Evolutionary conservation across 768 basidiomycete genomes (phyloP).

Genomic region (Lyophyllum decastes): DNA sequence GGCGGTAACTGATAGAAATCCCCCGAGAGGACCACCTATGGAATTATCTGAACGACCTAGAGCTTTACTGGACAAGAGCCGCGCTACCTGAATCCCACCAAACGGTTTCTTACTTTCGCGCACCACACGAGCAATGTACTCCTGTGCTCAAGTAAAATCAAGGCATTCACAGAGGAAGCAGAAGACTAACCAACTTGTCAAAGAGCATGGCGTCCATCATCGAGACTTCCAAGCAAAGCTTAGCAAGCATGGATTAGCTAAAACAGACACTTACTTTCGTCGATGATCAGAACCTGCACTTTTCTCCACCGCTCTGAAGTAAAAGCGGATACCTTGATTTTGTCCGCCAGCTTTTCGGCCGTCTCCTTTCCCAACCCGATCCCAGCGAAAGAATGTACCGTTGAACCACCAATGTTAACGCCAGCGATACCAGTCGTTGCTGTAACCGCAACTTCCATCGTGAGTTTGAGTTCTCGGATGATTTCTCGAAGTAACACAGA

Average conservation of each 20-base stretch:
- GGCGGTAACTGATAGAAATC: constrained; percentile 86
- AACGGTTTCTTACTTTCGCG: constrained; percentile 50
- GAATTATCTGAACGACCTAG: not conserved
- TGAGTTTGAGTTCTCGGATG: constrained; percentile 39
- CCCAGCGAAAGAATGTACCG: constrained; percentile 69
- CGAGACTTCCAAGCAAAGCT: constrained; percentile 45
- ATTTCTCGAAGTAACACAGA: constrained; percentile 69
- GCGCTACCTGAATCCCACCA: constrained; percentile 65
- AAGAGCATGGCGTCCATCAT: constrained; percentile 75
- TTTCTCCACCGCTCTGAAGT: constrained; percentile 46
- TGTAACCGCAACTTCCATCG: constrained; percentile 51
- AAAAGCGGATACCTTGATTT: constrained; percentile 22
- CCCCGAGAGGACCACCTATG: constrained; percentile 70
- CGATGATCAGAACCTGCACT: constrained; percentile 62
- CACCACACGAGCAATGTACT: constrained; percentile 40
- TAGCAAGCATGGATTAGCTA: not conserved
- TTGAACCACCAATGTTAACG: constrained; percentile 69
- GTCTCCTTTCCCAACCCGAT: constrained; percentile 60
- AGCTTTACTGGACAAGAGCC: not conserved
- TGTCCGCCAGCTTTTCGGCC: constrained; percentile 38
- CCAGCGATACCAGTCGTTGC: constrained; percentile 70
- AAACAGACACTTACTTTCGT: constrained; percentile 57
- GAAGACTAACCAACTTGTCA: constrained; percentile 59
- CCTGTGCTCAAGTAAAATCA: constrained; percentile 33
- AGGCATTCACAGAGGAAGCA: constrained; percentile 23